Conservation (phyloP, 139 green algal genomes). For the Penium margaritaceum region DNA sequence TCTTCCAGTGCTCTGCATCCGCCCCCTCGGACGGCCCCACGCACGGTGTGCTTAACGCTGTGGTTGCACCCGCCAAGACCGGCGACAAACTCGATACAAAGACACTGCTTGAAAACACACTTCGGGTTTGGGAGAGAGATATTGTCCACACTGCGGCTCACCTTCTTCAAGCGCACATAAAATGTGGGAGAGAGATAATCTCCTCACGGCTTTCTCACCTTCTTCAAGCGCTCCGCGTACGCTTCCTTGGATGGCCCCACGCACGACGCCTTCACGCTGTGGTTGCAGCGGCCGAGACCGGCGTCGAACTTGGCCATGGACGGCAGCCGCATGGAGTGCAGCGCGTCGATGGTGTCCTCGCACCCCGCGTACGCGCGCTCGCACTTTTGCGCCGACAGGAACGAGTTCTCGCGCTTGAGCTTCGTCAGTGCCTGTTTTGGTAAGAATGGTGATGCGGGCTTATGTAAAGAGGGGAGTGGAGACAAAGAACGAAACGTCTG, state of each 20-base stretch:
- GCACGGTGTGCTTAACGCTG: too few relatives aligned
- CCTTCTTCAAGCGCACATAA: neutral
- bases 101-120: neutral
- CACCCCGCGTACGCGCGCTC: conserved; percentile 19
- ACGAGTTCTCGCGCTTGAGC: conserved; percentile 21
- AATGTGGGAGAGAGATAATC: too few relatives aligned
- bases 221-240: conserved; percentile 19
- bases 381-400: conserved; percentile 19
- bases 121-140: neutral
- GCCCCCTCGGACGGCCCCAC: too few relatives aligned
- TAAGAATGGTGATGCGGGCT: too few relatives aligned
- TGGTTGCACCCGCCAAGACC: neutral
- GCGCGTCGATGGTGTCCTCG: conserved; percentile 26
- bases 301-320: conserved; percentile 41
- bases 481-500: too few relatives aligned
- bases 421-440: conserved; percentile 22
- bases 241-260: conserved; percentile 6
- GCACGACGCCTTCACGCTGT: conserved; percentile 3
- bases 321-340: conserved; percentile 40
- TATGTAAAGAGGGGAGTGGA: too few relatives aligned
- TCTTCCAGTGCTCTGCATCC: too few relatives aligned
- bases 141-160: too few relatives aligned
- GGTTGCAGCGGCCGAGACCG: conserved; percentile 20
- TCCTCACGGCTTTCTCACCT: neutral
- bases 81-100: neutral